Conservation (phyloP, 257 asterid species). For the Salvia rosmarinus region DNA sequence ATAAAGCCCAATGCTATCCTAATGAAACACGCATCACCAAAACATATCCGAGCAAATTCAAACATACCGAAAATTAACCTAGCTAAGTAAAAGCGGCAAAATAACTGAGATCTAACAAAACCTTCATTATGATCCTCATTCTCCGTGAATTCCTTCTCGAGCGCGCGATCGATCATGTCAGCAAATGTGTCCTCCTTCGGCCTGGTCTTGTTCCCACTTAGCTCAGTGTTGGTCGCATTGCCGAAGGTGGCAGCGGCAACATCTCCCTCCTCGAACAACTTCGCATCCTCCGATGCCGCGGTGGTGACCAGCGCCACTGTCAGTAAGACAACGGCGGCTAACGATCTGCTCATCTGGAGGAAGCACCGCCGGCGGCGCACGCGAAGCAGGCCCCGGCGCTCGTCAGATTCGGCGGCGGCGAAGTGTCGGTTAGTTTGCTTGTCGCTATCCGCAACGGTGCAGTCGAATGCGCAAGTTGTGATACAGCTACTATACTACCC, state of each 20-base stretch:
- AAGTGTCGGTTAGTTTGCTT: conserved; percentile 40
- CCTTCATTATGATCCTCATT: conserved; percentile 88
- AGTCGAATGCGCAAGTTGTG: conserved; percentile 36
- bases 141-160: conserved; percentile 91
- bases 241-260: conserved; percentile 12
- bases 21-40: conserved; percentile 27
- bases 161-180: conserved; percentile 94
- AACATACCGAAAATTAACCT: neutral
- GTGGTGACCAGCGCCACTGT: conserved; percentile 37
- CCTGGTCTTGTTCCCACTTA: conserved; percentile 48
- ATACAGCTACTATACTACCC: conserved; percentile 24
- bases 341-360: conserved; percentile 63
- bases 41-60: neutral
- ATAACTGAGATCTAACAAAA: conserved; percentile 53
- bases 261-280: conserved; percentile 37
- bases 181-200: conserved; percentile 84
- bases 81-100: conserved; percentile 32
- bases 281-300: conserved; percentile 46
- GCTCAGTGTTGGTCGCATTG: conserved; percentile 47
- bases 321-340: conserved; percentile 37
- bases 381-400: conserved; percentile 56
- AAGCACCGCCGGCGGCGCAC: conserved; percentile 67
- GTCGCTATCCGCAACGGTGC: conserved; percentile 45
- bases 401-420: conserved; percentile 32
- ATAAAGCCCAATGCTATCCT: conserved; percentile 39